A percentile compares a stretch with the other conserved stretches of the same genome.
Evolutionary conservation across 345 rosid genomes (phyloP).

Genomic region (Eucalyptus pumila): DNA sequence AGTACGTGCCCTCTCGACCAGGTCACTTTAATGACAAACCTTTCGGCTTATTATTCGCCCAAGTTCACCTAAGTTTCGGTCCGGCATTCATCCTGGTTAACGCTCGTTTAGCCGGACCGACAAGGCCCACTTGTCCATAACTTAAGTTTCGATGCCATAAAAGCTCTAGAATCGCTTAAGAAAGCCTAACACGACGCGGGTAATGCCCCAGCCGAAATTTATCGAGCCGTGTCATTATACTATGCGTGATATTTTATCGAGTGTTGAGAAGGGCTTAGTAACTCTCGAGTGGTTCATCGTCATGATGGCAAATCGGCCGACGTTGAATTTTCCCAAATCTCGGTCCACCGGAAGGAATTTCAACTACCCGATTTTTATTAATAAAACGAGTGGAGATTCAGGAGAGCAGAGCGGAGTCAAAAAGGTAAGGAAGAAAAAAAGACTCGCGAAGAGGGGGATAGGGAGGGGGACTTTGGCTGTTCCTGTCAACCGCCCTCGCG

Average conservation of each 20-base stretch:
- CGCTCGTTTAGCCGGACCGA: background rate
- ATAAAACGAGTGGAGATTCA: background rate
- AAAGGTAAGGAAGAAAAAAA: background rate
- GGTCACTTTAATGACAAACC: background rate
- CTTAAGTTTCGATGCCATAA: background rate
- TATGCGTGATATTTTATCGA: background rate
- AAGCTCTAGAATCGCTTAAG: background rate
- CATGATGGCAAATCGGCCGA: background rate
- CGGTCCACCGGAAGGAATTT: background rate
- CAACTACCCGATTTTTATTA: background rate
- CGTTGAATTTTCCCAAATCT: background rate
- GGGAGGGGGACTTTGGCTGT: background rate
- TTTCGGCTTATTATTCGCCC: background rate
- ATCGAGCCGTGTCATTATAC: fast-evolving
- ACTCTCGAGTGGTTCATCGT: background rate
- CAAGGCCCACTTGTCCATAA: background rate
- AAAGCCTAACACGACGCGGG: background rate
- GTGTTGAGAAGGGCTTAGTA: background rate
- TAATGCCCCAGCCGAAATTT: background rate
- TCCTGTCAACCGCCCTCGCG: background rate
- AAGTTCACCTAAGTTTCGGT: fast-evolving
- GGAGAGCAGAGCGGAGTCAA: background rate
- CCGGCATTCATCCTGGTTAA: background rate
- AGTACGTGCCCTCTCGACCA: background rate
- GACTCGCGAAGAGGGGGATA: background rate